phyloP scores from a whole-genome alignment of 495 filamentous ascomycete species.

The Penicillium turbatum region DNA sequence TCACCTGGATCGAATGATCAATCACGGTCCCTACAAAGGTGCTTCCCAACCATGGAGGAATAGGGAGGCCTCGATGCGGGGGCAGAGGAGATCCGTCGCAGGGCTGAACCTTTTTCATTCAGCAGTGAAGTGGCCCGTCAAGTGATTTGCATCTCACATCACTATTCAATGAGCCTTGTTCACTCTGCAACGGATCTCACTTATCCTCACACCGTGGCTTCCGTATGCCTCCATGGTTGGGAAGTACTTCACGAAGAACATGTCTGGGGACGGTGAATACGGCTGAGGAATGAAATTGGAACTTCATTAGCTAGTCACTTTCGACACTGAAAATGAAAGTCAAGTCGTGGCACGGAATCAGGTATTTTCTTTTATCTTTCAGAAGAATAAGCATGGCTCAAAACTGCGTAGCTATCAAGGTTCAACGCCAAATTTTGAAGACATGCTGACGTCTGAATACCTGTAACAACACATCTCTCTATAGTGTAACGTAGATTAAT shows the following conservation, averaged over 20 bases:
- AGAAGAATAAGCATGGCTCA: too few species aligned
- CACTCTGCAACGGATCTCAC: background rate
- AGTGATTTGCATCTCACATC: background rate
- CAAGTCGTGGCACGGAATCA: background rate
- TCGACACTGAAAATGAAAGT: background rate
- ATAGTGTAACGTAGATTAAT: too few species aligned
- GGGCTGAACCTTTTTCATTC: background rate
- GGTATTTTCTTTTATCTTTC: too few species aligned
- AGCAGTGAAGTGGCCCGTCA: conserved; percentile 1
- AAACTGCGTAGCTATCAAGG: too few species aligned
- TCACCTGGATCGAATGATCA: background rate
- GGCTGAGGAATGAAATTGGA: too few species aligned
- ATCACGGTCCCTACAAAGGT: background rate
- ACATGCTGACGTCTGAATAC: too few species aligned
- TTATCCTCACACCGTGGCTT: background rate
- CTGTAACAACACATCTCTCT: too few species aligned
- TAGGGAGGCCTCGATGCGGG: background rate
- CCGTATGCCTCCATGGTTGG: background rate
- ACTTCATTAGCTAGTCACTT: conserved; percentile 4
- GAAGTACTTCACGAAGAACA: background rate
- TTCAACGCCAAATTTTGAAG: too few species aligned
- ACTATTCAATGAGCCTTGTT: conserved; percentile 2
- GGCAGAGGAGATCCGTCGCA: background rate
- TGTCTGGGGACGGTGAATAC: too few species aligned
- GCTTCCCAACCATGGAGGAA: background rate